A percentile compares a stretch with the other conserved stretches of the same genome.
These are phyloP conservation scores for Cercospora sojina DNA, from an alignment of 2,329 filamentous ascomycete species.

Conservation along the genomic window DNA sequence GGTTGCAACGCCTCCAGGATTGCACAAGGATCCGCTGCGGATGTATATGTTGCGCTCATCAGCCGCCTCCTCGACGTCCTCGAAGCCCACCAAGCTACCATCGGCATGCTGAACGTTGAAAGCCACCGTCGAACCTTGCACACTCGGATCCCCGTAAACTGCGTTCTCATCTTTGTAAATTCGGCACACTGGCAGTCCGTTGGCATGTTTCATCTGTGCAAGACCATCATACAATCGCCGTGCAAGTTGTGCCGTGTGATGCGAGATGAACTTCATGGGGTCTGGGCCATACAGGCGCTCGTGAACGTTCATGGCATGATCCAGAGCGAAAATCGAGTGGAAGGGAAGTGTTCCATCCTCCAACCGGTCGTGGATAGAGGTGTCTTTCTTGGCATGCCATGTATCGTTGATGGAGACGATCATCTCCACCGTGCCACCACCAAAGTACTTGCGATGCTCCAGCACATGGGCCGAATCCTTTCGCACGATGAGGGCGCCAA, in stretches of 20 bases:
- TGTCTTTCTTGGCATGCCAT: constrained; percentile 57
- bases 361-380: constrained; percentile 58
- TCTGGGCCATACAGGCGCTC: constrained; percentile 56
- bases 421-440: constrained; percentile 65
- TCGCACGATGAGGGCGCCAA: constrained; percentile 61
- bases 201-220: constrained; percentile 51
- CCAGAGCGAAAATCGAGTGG: constrained; percentile 63
- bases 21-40: constrained; percentile 59
- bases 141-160: constrained; percentile 52
- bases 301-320: constrained; percentile 59
- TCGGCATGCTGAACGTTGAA: constrained; percentile 60
- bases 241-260: constrained; percentile 57
- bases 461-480: constrained; percentile 57
- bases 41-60: constrained; percentile 59
- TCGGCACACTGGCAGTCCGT: constrained; percentile 53
- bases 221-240: constrained; percentile 53
- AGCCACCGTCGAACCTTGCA: constrained; percentile 62
- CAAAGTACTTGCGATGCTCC: constrained; percentile 61
- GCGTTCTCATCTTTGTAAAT: constrained; percentile 56
- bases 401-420: constrained; percentile 53
- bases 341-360: constrained; percentile 68
- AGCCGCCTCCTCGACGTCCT: constrained; percentile 59
- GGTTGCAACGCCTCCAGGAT: constrained; percentile 52
- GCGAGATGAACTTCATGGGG: constrained; percentile 59
- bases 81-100: constrained; percentile 57